A percentile compares a stretch with the other conserved stretches of the same genome.
These are phyloP conservation scores for Carallia pectinifolia DNA, from an alignment of 345 rosid genomes.

Conservation along the genomic window DNA sequence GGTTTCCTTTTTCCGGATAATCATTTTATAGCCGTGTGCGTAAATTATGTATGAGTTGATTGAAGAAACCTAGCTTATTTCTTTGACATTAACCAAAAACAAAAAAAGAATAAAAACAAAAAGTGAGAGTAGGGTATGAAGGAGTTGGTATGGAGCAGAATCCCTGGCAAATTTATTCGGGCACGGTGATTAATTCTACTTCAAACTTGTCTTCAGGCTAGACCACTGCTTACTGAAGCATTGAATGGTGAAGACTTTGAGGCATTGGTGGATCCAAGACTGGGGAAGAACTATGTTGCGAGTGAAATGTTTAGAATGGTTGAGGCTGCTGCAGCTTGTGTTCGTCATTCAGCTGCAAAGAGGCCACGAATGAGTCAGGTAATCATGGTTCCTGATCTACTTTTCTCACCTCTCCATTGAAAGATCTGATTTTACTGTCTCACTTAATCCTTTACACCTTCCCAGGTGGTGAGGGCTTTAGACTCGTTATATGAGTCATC, in stretches of 20 bases:
- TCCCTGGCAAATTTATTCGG: not conserved
- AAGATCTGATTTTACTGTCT: not conserved
- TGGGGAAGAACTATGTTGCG: constrained; percentile 54
- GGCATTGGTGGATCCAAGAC: constrained; percentile 64
- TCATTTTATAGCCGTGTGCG: too few species aligned
- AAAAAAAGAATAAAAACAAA: not conserved
- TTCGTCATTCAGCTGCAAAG: constrained; percentile 82
- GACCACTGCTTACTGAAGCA: constrained; percentile 77
- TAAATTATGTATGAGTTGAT: too few species aligned
- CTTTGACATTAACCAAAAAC: not conserved
- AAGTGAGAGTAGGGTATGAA: not conserved
- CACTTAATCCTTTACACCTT: not conserved
- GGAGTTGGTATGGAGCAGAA: not conserved
- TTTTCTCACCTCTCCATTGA: not conserved
- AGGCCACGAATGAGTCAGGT: constrained; percentile 98
- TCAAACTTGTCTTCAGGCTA: constrained; percentile 52
- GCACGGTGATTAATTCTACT: not conserved
- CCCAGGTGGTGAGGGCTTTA: constrained; percentile 83
- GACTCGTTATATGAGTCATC: constrained; percentile 66
- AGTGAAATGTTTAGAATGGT: constrained; percentile 88
- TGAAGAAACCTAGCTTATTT: too few species aligned
- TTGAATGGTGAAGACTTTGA: constrained; percentile 69
- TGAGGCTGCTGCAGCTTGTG: constrained; percentile 97
- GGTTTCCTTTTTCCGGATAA: too few species aligned
- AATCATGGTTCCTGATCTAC: not conserved